Conservation (phyloP, 495 filamentous ascomycete genomes). For the Oleoguttula mirabilis region DNA sequence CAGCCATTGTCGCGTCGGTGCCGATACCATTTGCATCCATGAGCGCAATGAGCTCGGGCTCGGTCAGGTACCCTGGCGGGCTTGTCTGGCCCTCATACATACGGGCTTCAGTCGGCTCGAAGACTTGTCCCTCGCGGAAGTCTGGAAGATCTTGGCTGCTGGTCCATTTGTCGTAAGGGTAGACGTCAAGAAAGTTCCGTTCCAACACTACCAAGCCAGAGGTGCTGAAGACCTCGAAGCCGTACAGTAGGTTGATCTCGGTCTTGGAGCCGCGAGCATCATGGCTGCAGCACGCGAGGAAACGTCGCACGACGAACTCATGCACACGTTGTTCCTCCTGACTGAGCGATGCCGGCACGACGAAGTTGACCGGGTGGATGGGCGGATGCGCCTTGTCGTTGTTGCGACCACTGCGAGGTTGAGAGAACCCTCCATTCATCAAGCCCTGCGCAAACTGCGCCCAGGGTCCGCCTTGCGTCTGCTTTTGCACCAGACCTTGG, state of each 20-base stretch:
- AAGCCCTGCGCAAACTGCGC: slow-evolving; percentile 66
- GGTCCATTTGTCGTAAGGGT: slow-evolving; percentile 91
- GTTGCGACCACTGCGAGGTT: slow-evolving; percentile 68
- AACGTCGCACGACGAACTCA: slow-evolving; percentile 87
- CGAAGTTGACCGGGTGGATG: slow-evolving; percentile 85
- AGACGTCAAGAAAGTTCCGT: slow-evolving; percentile 89
- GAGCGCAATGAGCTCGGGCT: slow-evolving; percentile 90
- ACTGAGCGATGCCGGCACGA: slow-evolving; percentile 45
- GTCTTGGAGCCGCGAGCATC: slow-evolving; percentile 78
- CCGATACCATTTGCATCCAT: slow-evolving; percentile 99
- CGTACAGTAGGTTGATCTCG: slow-evolving; percentile 74
- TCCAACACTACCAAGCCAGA: slow-evolving; percentile 77
- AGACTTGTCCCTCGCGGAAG: slow-evolving; percentile 64
- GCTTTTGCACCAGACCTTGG: slow-evolving; percentile 67
- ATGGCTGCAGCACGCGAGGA: slow-evolving; percentile 91
- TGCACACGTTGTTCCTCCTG: slow-evolving; percentile 66
- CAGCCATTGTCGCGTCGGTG: slow-evolving; percentile 97
- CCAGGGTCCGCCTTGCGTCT: slow-evolving; percentile 63
- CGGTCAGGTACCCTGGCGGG: slow-evolving; percentile 76
- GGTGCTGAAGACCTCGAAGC: slow-evolving; percentile 67
- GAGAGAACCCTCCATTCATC: slow-evolving; percentile 58
- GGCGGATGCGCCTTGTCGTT: slow-evolving; percentile 97
- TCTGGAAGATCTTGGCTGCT: slow-evolving; percentile 70
- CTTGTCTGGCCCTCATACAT: slow-evolving; percentile 79
- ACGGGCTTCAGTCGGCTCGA: slow-evolving; percentile 79